Conservation (phyloP, 2,329 filamentous ascomycete species). For the Polychaeton citri region DNA sequence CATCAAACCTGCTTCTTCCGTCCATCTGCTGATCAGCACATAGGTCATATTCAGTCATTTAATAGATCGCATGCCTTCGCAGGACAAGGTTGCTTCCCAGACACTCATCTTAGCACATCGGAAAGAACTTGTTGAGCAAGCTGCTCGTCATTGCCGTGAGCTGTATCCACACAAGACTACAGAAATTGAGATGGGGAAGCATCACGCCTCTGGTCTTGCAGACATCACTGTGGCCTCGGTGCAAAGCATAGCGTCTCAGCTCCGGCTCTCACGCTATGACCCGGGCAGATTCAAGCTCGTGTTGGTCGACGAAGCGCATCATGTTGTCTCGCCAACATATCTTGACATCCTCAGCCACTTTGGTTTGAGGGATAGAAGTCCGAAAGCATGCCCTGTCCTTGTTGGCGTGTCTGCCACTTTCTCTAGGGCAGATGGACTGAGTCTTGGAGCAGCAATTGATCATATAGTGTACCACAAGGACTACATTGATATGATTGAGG, state of each 20-base stretch:
- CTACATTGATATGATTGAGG: slow-evolving; percentile 68
- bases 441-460: slow-evolving; percentile 73
- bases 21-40: slow-evolving; percentile 9
- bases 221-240: slow-evolving; percentile 93
- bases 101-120: slow-evolving; percentile 88
- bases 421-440: slow-evolving; percentile 70
- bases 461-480: slow-evolving; percentile 93
- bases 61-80: slow-evolving; percentile 59
- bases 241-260: slow-evolving; percentile 64
- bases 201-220: slow-evolving; percentile 62
- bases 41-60: slow-evolving; percentile 93
- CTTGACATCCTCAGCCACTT: slow-evolving; percentile 67
- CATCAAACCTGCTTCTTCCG: no score
- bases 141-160: slow-evolving; percentile 66
- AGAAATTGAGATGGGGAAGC: slow-evolving; percentile 81
- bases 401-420: slow-evolving; percentile 82
- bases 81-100: slow-evolving; percentile 47
- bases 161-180: slow-evolving; percentile 70
- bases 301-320: slow-evolving; percentile 91
- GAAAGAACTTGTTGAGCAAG: slow-evolving; percentile 87
- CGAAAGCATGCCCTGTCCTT: slow-evolving; percentile 38
- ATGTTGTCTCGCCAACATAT: slow-evolving; percentile 80
- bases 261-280: slow-evolving; percentile 71
- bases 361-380: slow-evolving; percentile 43
- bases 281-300: slow-evolving; percentile 72